Percentiles rank a stretch among this genome's conserved stretches.
Evolutionary conservation across 768 basidiomycete genomes (phyloP).

Genomic region (Pulveroboletus frians): DNA sequence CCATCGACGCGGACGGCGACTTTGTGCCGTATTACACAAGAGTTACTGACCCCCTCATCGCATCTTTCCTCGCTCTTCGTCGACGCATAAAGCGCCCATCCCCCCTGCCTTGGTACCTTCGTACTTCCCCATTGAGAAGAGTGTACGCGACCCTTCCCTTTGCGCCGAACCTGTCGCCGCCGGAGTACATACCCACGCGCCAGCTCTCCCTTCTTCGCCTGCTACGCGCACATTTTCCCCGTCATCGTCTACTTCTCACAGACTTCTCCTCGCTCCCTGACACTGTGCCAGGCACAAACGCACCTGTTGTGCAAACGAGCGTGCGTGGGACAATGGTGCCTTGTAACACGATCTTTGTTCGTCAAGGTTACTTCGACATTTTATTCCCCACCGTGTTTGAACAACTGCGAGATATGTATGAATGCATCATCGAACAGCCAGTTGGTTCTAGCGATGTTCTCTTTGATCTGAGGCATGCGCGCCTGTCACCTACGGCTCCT

Average conservation of each 20-base stretch:
- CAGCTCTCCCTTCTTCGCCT: slow-evolving; percentile 79
- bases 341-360: slow-evolving; percentile 85
- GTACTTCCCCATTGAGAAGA: slow-evolving; percentile 53
- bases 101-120: slow-evolving; percentile 52
- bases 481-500: slow-evolving; percentile 50
- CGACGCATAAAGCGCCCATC: slow-evolving; percentile 51
- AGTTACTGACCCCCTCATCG: slow-evolving; percentile 79
- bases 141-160: slow-evolving; percentile 75
- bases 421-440: slow-evolving; percentile 67
- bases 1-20: slow-evolving; percentile 74
- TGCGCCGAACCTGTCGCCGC: slow-evolving; percentile 79
- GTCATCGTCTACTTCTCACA: slow-evolving; percentile 88
- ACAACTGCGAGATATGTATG: slow-evolving; percentile 84
- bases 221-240: slow-evolving; percentile 79
- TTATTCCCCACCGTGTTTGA: slow-evolving; percentile 95
- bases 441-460: slow-evolving; percentile 20
- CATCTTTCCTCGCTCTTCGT: slow-evolving; percentile 70
- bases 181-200: slow-evolving; percentile 92
- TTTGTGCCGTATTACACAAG: slow-evolving; percentile 80
- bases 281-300: slow-evolving; percentile 57
- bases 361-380: slow-evolving; percentile 96
- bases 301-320: slow-evolving; percentile 95
- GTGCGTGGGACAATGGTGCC: slow-evolving; percentile 82
- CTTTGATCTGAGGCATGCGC: slow-evolving; percentile 27
- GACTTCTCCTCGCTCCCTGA: slow-evolving; percentile 91